Conservation (phyloP, 768 basidiomycete species). For the Suillus placidus region DNA sequence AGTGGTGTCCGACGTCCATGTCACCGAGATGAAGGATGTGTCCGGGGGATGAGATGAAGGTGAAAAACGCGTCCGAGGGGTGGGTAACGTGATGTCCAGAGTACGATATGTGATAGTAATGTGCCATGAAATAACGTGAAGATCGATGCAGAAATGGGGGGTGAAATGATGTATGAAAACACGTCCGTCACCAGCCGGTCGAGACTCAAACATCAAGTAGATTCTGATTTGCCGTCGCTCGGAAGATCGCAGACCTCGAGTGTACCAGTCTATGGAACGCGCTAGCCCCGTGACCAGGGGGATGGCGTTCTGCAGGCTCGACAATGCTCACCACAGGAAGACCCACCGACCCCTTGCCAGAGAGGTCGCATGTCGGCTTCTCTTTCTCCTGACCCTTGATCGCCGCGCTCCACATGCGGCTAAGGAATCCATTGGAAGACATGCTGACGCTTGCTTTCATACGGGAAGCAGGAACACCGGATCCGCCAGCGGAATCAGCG, state of each 20-base stretch:
- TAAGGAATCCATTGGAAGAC: constrained; percentile 55
- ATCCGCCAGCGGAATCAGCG: constrained; percentile 18
- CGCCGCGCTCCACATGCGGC: constrained; percentile 75
- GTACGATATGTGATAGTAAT: constrained; percentile 29
- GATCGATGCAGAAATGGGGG: constrained; percentile 22
- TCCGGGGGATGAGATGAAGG: constrained; percentile 6
- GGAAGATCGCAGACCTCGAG: constrained; percentile 48
- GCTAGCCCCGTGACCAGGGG: constrained; percentile 30
- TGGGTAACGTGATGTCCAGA: constrained; percentile 23
- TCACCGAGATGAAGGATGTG: constrained; percentile 18
- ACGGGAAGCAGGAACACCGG: constrained; percentile 17
- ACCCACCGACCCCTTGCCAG: constrained; percentile 11
- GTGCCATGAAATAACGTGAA: constrained; percentile 26
- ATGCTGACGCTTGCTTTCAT: constrained; percentile 44
- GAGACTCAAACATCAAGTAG: constrained; percentile 30
- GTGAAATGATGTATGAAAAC: constrained; percentile 24
- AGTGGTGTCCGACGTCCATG: constrained; percentile 27
- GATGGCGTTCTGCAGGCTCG: constrained; percentile 29
- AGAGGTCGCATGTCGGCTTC: constrained; percentile 14
- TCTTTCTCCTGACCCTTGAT: constrained; percentile 42
- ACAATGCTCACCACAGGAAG: constrained; percentile 27
- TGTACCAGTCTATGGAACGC: constrained; percentile 47
- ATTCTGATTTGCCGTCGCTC: constrained; percentile 30
- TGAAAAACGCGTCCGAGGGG: constrained; percentile 4
- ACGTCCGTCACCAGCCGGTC: constrained; percentile 23